Evolutionary conservation across 177 flowering plant genomes (phyloP).

Genomic region (Vitis hybrid): DNA sequence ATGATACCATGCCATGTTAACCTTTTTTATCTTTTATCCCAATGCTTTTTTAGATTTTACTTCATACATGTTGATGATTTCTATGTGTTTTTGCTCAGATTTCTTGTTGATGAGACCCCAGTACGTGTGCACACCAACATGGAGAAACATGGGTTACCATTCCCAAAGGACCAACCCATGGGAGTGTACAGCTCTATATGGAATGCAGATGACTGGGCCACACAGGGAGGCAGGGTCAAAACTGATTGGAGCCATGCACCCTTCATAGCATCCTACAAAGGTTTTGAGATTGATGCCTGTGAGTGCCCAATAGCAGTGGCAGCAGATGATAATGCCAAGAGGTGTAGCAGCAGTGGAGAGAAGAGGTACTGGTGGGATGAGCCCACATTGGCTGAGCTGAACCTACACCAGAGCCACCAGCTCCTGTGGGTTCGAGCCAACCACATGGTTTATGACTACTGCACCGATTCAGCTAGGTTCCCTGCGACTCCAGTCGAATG

Average conservation of each 20-base stretch:
- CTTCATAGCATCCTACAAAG: slow-evolving; percentile 62
- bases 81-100: slow-evolving; percentile 18
- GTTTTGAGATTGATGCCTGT: slow-evolving; percentile 68
- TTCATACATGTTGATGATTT: neutral
- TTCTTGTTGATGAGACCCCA: slow-evolving; percentile 79
- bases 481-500: slow-evolving; percentile 74
- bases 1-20: no score
- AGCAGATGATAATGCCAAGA: slow-evolving; percentile 32
- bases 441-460: slow-evolving; percentile 85
- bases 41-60: no score
- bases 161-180: slow-evolving; percentile 80
- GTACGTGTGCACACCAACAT: slow-evolving; percentile 63
- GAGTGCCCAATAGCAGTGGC: slow-evolving; percentile 38
- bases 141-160: slow-evolving; percentile 61
- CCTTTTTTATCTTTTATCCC: no score
- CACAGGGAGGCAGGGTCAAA: slow-evolving; percentile 81
- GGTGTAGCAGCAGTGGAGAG: slow-evolving; percentile 44
- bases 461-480: slow-evolving; percentile 69
- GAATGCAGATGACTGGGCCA: slow-evolving; percentile 96
- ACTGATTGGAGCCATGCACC: slow-evolving; percentile 88
- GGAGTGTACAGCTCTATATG: slow-evolving; percentile 87
- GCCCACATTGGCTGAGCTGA: slow-evolving; percentile 67
- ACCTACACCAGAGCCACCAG: slow-evolving; percentile 84
- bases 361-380: slow-evolving; percentile 77
- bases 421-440: slow-evolving; percentile 79